These are phyloP conservation scores for Prunus kanzakura DNA, from an alignment of 306 rosid species.

Conservation along the genomic window DNA sequence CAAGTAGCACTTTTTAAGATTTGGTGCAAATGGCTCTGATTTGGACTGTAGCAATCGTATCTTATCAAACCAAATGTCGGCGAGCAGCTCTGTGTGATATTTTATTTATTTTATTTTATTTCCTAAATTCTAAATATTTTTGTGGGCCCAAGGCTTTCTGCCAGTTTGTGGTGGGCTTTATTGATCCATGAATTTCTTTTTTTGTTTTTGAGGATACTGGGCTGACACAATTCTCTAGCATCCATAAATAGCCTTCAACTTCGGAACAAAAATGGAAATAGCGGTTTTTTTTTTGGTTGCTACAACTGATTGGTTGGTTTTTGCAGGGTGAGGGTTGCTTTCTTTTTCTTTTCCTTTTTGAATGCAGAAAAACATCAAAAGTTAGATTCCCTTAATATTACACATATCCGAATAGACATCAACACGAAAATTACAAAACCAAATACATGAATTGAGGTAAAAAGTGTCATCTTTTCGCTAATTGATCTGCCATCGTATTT, in stretches of 20 bases:
- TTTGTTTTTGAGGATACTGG: neutral
- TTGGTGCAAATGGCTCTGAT: slow-evolving; percentile 28
- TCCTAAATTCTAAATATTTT: neutral
- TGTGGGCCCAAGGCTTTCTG: neutral
- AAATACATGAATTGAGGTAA: too few species aligned
- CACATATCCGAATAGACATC: too few species aligned
- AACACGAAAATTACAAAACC: too few species aligned
- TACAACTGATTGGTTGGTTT: neutral
- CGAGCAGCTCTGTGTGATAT: slow-evolving; percentile 7
- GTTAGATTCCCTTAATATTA: too few species aligned
- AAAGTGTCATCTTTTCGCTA: too few species aligned
- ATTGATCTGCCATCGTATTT: too few species aligned
- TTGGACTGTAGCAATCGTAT: slow-evolving; percentile 26
- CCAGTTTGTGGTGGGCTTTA: neutral
- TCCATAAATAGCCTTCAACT: neutral
- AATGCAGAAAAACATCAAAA: too few species aligned
- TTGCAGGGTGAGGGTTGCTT: too few species aligned
- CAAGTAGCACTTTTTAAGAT: slow-evolving; percentile 46
- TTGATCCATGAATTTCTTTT: neutral
- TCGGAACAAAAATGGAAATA: neutral
- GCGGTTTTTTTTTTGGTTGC: neutral
- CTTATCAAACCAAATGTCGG: slow-evolving; percentile 44
- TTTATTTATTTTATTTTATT: neutral
- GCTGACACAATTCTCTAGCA: neutral
- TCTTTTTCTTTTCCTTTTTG: too few species aligned